Base-by-base conservation (phyloP, 1,139 yeast genomes). In the Yamadazyma atmosphaerica region DNA sequence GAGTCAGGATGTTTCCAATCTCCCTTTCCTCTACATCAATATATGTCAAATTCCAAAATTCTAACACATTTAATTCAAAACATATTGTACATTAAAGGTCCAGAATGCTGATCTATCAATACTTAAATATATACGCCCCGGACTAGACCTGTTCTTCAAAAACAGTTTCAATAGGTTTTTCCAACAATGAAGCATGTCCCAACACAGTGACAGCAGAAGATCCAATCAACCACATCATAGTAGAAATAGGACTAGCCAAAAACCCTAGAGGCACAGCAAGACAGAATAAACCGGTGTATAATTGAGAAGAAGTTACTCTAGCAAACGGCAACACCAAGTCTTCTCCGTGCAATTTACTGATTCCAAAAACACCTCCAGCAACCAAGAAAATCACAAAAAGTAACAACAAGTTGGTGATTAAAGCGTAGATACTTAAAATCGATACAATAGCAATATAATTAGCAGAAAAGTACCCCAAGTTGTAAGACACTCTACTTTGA, bases 101-200 rank as follows among this genome's bases (percentile, higher is more conserved):
- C 7, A 21, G 10, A 7, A 7, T 7, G 7, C 7, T 21, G 23
- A 21, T 21, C 23, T 21, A 21, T 21, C 23, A 21, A 21, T 21
- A 21, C 7, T 23, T 8, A 23, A 8, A 9, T 4, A 9, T 23
- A 16, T 15, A 28, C n/a, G n/a, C n/a, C 8, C 7, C 4, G 16
- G 6, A 26, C 43, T 59, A 71, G 35, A 71, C 77, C 58, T 86
- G 89, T 61, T 88, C 98, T 63, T 90, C 96, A 58, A 92, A 92
- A 25, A 94, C 97, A 34, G 95, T 86, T 70, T 92, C 98, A 53
- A 94, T 89, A 33, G 98, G 98, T 70, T 92, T 92, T 61, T 94
- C 98, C 88, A 94, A 81, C 50, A 94, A 77, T 11, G 94, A 68
- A 39, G 98, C 98, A 65, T 94, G 99, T 11, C 96, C 81, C 40